Percentiles rank a stretch among this genome's conserved stretches.
Conservation (phyloP, 345 rosid species). For the Aethionema arabicum region DNA sequence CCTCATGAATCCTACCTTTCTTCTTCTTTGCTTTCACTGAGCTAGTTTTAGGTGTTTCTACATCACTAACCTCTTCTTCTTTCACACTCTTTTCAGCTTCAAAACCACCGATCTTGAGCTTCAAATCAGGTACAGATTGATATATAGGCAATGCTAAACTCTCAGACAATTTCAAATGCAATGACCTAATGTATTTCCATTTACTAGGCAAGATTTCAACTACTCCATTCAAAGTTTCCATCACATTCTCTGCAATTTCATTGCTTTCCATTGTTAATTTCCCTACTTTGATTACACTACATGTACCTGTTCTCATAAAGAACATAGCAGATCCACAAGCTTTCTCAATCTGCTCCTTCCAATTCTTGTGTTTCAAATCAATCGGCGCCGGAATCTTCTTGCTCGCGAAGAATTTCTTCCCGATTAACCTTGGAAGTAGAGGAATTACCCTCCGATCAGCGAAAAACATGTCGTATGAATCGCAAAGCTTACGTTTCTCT, state of each 20-base stretch:
- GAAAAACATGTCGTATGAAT: slow-evolving; percentile 38
- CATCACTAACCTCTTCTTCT: slow-evolving; percentile 21
- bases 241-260: slow-evolving; percentile 54
- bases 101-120: slow-evolving; percentile 54
- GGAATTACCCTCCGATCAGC: slow-evolving; percentile 36
- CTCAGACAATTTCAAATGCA: slow-evolving; percentile 65
- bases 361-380: slow-evolving; percentile 66
- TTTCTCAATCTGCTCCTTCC: slow-evolving; percentile 75
- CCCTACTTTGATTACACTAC: slow-evolving; percentile 66
- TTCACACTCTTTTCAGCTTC: slow-evolving; percentile 28
- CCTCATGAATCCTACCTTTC: slow-evolving; percentile 78
- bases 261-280: slow-evolving; percentile 50
- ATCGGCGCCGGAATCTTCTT: slow-evolving; percentile 66
- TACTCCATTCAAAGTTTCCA: slow-evolving; percentile 56
- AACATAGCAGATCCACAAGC: slow-evolving; percentile 62
- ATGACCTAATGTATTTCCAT: slow-evolving; percentile 69
- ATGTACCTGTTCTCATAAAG: slow-evolving; percentile 66
- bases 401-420: slow-evolving; percentile 66
- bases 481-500: slow-evolving; percentile 39
- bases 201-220: slow-evolving; percentile 62
- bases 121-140: slow-evolving; percentile 68
- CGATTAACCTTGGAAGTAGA: slow-evolving; percentile 70
- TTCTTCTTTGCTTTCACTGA: slow-evolving; percentile 41
- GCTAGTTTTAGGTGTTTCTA: slow-evolving; percentile 9
- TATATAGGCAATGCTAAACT: slow-evolving; percentile 76